Conservation (phyloP, 1,284 basidiomycete species). For the Schizophyllum commune region DNA sequence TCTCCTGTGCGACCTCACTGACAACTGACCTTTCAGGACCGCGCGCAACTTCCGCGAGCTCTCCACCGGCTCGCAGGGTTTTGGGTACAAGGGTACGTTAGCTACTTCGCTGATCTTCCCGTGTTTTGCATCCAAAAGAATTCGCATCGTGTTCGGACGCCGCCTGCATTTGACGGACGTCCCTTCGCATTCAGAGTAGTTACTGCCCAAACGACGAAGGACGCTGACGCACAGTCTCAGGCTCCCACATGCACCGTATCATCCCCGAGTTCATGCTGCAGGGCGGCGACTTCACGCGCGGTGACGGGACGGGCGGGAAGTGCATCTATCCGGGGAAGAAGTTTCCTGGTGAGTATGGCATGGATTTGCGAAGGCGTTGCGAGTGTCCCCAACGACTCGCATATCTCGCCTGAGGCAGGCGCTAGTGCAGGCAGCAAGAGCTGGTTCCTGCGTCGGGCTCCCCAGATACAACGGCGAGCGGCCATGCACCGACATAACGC, state of each 20-base stretch:
- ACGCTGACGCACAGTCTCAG: constrained; percentile 18
- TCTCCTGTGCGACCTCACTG: too few relatives aligned
- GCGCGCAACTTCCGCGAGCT: constrained; percentile 89
- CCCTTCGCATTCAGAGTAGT: constrained; percentile 50
- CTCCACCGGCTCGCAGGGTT: constrained; percentile 69
- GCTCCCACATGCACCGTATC: constrained; percentile 76
- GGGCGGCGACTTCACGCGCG: constrained; percentile 65
- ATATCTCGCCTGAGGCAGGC: too few relatives aligned
- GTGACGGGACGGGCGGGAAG: constrained; percentile 86
- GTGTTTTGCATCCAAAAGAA: too few relatives aligned
- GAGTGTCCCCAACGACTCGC: too few relatives aligned
- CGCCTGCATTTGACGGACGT: constrained; percentile 87
- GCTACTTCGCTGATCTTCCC: too few relatives aligned
- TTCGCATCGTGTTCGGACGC: too few relatives aligned
- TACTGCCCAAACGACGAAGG: constrained; percentile 66
- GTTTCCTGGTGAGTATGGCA: constrained; percentile 47
- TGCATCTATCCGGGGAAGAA: constrained; percentile 92
- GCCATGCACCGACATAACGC: not conserved
- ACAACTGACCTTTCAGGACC: constrained; percentile 44
- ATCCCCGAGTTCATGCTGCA: constrained; percentile 55
- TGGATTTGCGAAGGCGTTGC: not conserved
- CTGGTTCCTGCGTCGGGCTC: too few relatives aligned
- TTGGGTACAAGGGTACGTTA: constrained; percentile 39
- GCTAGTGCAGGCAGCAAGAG: too few relatives aligned
- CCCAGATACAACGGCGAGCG: too few relatives aligned